phyloP scores from a whole-genome alignment of 192 early-diverging fungal genomes.

The Linnemannia hyalina region DNA sequence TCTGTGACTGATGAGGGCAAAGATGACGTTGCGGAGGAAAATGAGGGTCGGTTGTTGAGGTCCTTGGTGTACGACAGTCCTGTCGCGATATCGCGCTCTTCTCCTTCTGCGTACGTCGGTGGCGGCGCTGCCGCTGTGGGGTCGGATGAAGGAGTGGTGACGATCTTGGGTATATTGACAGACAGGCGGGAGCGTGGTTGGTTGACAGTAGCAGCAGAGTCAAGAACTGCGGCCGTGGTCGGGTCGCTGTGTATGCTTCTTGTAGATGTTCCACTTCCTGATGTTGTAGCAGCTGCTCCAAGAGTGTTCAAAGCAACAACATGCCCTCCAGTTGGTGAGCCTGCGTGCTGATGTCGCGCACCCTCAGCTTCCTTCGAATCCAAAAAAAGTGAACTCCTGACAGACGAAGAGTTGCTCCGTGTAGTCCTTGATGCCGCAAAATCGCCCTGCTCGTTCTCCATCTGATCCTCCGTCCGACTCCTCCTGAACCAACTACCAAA shows the following conservation, averaged over 20 bases:
- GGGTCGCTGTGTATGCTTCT: neutral
- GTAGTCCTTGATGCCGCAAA: no score
- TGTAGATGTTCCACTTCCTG: neutral
- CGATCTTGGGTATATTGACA: slow-evolving; percentile 26
- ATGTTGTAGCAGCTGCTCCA: neutral
- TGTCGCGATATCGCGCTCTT: neutral
- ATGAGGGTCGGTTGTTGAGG: neutral
- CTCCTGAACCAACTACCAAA: neutral
- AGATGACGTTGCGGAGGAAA: neutral
- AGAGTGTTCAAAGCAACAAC: neutral
- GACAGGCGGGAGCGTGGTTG: slow-evolving; percentile 7
- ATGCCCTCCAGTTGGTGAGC: neutral
- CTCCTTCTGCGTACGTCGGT: slow-evolving; percentile 14
- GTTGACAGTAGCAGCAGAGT: neutral
- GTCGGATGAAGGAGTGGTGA: slow-evolving; percentile 10
- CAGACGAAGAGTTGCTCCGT: neutral
- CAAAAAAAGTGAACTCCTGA: neutral
- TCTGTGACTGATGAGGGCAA: neutral
- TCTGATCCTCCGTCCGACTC: neutral
- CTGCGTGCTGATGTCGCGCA: neutral
- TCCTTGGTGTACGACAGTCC: neutral
- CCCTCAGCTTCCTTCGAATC: neutral
- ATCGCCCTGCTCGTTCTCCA: neutral
- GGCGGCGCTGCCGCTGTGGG: neutral
- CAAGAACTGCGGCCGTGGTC: neutral